Conservation (phyloP, 306 rosid species). For the Leucaena leucocephala region DNA sequence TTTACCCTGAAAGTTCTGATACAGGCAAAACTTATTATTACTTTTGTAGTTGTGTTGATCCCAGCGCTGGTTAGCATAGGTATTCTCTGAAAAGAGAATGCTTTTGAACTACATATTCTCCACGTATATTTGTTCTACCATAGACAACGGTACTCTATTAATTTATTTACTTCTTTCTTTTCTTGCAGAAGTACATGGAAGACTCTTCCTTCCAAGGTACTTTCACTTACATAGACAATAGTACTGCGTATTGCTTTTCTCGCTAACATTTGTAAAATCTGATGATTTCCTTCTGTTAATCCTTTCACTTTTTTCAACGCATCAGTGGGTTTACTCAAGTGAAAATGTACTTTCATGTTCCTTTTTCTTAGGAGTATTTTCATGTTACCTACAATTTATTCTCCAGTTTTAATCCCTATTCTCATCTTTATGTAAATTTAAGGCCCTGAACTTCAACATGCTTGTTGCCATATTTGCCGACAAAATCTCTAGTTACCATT, state of each 20-base stretch:
- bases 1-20: constrained; percentile 1
- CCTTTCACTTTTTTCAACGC: constrained; percentile 6
- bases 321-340: constrained; percentile 7
- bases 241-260: constrained; percentile 13
- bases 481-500: constrained; percentile 13
- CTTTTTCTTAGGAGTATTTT: constrained; percentile 21
- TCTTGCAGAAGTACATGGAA: constrained; percentile 82
- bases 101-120: constrained; percentile 28
- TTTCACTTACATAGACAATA: background rate
- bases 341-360: background rate
- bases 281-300: constrained; percentile 22
- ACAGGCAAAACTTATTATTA: constrained; percentile 17
- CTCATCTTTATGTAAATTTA: constrained; percentile 8
- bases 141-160: background rate
- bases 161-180: constrained; percentile 36
- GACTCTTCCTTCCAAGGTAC: constrained; percentile 91
- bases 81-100: constrained; percentile 23
- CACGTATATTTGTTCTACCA: constrained; percentile 22
- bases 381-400: constrained; percentile 7
- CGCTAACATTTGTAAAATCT: constrained; percentile 18
- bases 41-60: background rate
- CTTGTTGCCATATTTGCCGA: constrained; percentile 12
- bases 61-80: constrained; percentile 27
- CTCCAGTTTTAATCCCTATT: background rate
- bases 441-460: constrained; percentile 12